Base-by-base conservation (phyloP, 2,329 filamentous ascomycete species). In the Cladosporium sp. region DNA sequence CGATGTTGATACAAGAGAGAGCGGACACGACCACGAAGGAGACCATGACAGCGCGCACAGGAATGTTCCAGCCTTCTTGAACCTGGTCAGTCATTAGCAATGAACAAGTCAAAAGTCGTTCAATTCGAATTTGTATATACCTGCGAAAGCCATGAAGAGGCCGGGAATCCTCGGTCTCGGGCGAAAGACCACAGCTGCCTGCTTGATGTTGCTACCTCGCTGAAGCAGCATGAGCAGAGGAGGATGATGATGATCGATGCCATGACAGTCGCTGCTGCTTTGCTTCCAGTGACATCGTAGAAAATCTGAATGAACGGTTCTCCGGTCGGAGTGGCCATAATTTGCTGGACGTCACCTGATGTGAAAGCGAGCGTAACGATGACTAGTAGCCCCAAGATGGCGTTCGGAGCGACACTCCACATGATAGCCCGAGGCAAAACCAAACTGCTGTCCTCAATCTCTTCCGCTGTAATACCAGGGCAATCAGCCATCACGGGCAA, bases 161-260 rank as follows among this genome's bases (percentile, higher is more conserved):
- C 40, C 10, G 70, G 73, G 19, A 71, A 56, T 0, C 70, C 72
- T 19, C 68, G 59, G 54, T 76, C 74, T 37, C 74, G 68, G 2
- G 74, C 72, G 58, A 76, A 77, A 12, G 71, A 64, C 63, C 68
- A 71, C n/a, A 74, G 61, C 62, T 76, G 71, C 42, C 71, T 66
- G 22, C 70, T 73, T 6, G 73, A 68, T 1, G 74, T 73, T 2
- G 74, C 74, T 1, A 74, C 65, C 45, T 69, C 66, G 40, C 64
- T 69, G 47, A 75, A 66, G 58, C 66, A 65, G 60, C 65, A 67
- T 57, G 65, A 70, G 15, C 64, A 67, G 9, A 65, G 61, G 35
- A 70, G 64, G 54, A 73, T 56, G 48, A 73, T 69, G 35, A 75
- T 58, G 25, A 73, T 64, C 0, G 66, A 56, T 2, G 66, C 66